Evolutionary conservation across 148 eudicot genomes (phyloP), one percentile per base, ranked within the genome.

Genomic region (Hydrangea macrophylla): DNA sequence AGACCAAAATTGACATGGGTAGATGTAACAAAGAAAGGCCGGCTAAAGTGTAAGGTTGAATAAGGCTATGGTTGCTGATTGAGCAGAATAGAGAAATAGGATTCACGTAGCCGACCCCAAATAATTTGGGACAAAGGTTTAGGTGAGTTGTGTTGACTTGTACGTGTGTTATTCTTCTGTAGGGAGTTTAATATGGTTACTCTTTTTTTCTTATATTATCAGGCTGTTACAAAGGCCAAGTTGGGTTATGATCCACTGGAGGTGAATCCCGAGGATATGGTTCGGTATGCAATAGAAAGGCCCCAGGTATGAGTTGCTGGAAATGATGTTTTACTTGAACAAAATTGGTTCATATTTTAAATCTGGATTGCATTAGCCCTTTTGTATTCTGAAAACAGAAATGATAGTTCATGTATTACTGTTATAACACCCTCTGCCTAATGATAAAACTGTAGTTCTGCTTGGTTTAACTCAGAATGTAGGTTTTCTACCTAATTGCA

Each of bases 251-350:
- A 94, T 70, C 98, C 98, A 25, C 68, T 94, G 79, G 98, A 94
- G 82, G 99, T 94, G 75, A 94, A 94, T 68, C 99, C 99, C 26
- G 99, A 94, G 81, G 99, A 94, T 71, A 94, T 94, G 99, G 97
- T 94, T 80, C 90, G 88, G 58, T 94, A 83, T 77, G 99, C 99
- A 8, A 91, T 56, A 82, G 91, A 91, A 58, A 89, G 69, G 75
- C 99, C 99, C 70, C 97, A 91, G 97, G 99, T 94, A 82, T 67
- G 75, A 40, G n/a, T 50, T 69, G 31, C 7, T 60, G 31, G 61
- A 48, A 58, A 33, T 25, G 9, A 12, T 39, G 11, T 23, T 5
- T 50, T 35, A 37, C 55, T 66, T 27, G n/a, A 12, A 27, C 25
- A 20, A 22, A 24, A 1, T 40, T 58, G 50, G 20, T 51, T 26